Conservation (phyloP, 2,329 filamentous ascomycete species). For the Colletotrichum karsti region DNA sequence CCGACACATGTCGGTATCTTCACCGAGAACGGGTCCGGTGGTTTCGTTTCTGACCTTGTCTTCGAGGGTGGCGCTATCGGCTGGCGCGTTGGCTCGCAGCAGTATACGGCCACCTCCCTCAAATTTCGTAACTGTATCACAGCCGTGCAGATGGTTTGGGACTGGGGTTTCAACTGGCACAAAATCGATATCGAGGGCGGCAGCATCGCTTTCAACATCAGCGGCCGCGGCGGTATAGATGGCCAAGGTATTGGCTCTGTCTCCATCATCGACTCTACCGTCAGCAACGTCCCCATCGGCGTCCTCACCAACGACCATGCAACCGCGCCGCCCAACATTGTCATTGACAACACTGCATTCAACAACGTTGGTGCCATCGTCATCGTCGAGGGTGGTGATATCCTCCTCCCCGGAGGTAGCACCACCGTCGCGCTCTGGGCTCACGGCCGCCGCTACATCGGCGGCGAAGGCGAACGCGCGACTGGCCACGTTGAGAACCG, state of each 20-base stretch:
- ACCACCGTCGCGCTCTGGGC: slow-evolving; percentile 15
- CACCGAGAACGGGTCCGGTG: slow-evolving; percentile 46
- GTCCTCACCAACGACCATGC: background rate
- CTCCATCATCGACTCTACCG: slow-evolving; percentile 17
- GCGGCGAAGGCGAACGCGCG: background rate
- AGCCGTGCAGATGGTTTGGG: slow-evolving; percentile 73
- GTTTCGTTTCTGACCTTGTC: slow-evolving; percentile 65
- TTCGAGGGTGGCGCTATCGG: slow-evolving; percentile 70
- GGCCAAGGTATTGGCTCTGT: slow-evolving; percentile 32
- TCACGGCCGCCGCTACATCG: slow-evolving; percentile 13
- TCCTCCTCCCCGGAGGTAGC: background rate
- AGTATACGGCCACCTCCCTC: slow-evolving; percentile 71
- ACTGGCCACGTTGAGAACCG: slow-evolving; percentile 5
- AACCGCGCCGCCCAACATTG: background rate
- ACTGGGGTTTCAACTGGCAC: slow-evolving; percentile 73
- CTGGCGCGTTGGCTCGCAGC: slow-evolving; percentile 68
- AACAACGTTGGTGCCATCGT: background rate
- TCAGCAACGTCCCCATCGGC: background rate
- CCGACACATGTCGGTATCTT: slow-evolving; percentile 42
- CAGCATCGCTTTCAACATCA: slow-evolving; percentile 34
- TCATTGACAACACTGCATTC: background rate
- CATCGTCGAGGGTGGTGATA: background rate
- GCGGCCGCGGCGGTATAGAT: slow-evolving; percentile 40
- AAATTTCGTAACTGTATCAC: slow-evolving; percentile 70
- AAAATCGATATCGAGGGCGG: slow-evolving; percentile 38